phyloP scores from a whole-genome alignment of 2,329 filamentous ascomycete species.

The Ophiosphaerella narmari region DNA sequence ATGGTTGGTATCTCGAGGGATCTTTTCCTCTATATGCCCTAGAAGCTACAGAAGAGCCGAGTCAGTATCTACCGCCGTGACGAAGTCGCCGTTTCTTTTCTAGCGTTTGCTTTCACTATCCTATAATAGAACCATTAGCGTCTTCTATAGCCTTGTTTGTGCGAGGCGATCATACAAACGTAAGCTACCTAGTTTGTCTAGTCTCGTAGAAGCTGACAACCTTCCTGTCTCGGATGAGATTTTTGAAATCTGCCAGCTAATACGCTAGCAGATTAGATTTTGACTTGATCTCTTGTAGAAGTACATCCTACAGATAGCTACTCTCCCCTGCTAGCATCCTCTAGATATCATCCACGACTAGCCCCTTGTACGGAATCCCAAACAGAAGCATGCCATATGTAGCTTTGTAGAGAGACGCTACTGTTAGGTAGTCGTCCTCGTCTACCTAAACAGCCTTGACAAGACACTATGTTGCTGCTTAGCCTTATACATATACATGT shows the following conservation, averaged over 20 bases:
- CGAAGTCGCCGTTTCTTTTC: no score
- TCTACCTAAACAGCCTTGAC: background rate
- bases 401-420: conserved; percentile 8
- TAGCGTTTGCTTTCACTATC: no score
- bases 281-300: no score
- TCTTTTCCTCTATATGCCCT: conserved; percentile 22
- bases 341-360: conserved; percentile 10
- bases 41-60: conserved; percentile 21
- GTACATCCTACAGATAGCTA: no score
- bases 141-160: no score
- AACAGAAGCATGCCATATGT: conserved; percentile 20
- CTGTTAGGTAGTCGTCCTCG: background rate
- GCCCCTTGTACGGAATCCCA: conserved; percentile 13
- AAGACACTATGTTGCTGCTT: no score
- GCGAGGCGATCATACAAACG: conserved; percentile 24
- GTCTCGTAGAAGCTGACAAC: conserved; percentile 13
- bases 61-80: no score
- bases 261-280: no score
- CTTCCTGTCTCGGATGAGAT: background rate
- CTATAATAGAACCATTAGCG: no score
- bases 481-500: no score
- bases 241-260: conserved; percentile 2
- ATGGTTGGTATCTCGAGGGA: conserved; percentile 25
- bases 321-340: no score
- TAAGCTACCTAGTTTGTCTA: conserved; percentile 23